phyloP scores from a whole-genome alignment of 257 asterid species.

The Oldenlandia corymbosa region DNA sequence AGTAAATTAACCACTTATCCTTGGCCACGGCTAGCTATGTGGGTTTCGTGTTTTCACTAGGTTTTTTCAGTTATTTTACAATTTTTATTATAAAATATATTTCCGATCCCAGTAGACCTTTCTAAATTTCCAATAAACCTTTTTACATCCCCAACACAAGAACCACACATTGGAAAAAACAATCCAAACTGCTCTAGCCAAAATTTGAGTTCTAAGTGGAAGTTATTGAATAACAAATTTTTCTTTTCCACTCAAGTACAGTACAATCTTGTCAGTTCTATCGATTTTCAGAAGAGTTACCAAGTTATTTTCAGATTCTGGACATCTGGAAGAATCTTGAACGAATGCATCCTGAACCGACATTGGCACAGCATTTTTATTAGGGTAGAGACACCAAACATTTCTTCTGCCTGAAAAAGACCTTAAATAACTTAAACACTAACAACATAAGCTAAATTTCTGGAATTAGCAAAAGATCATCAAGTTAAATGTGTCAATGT shows the following conservation, averaged over 20 bases:
- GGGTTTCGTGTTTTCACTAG: too few species aligned
- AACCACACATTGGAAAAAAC: too few species aligned
- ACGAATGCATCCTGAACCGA: conserved; percentile 53
- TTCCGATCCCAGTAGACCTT: too few species aligned
- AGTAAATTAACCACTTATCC: too few species aligned
- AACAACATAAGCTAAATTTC: background rate
- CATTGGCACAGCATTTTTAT: conserved; percentile 54
- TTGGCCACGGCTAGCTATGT: too few species aligned
- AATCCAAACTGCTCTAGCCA: too few species aligned
- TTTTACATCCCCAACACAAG: too few species aligned
- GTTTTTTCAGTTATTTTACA: too few species aligned
- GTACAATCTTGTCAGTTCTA: background rate
- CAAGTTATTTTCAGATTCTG: conserved; percentile 25
- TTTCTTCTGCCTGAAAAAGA: conserved; percentile 63
- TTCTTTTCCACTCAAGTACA: background rate
- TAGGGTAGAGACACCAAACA: conserved; percentile 91
- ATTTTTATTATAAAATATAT: too few species aligned
- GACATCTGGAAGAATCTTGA: conserved; percentile 27
- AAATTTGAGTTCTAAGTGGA: background rate
- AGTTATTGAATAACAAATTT: background rate
- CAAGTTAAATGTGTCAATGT: background rate
- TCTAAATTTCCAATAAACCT: too few species aligned
- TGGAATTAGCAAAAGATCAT: background rate
- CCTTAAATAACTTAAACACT: conserved; percentile 13
- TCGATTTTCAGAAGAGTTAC: conserved; percentile 25